These are phyloP conservation scores for Penicillium manginii DNA, from an alignment of 495 filamentous ascomycete genomes.

Conservation along the genomic window DNA sequence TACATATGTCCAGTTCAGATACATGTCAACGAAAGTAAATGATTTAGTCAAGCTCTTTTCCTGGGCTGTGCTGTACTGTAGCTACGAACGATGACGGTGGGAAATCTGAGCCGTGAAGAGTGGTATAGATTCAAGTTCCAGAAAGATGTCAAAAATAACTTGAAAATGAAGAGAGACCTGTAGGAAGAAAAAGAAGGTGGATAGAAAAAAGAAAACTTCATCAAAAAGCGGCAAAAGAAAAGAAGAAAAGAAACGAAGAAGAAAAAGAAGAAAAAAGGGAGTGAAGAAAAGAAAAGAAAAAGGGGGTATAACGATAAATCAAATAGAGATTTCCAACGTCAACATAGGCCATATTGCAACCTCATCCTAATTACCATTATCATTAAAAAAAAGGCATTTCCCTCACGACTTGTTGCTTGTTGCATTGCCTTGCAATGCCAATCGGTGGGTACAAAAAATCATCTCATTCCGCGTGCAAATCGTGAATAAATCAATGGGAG, in stretches of 20 bases:
- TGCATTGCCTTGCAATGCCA: slow-evolving; percentile 1
- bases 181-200: too few relatives aligned
- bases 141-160: too few relatives aligned
- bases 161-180: too few relatives aligned
- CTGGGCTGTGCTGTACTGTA: too few relatives aligned
- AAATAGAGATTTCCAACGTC: slow-evolving; percentile 15
- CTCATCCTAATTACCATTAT: slow-evolving; percentile 44
- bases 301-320: slow-evolving; percentile 38
- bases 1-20: too few relatives aligned
- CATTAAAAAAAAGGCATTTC: slow-evolving; percentile 33
- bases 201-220: too few relatives aligned
- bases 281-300: slow-evolving; percentile 7
- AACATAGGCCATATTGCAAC: slow-evolving; percentile 14
- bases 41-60: too few relatives aligned
- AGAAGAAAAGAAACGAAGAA: slow-evolving; percentile 6
- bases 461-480: slow-evolving; percentile 37
- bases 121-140: too few relatives aligned
- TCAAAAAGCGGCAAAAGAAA: slow-evolving; percentile 5
- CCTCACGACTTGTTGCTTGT: slow-evolving; percentile 27
- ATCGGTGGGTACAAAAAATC: slow-evolving; percentile 13
- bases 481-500: slow-evolving; percentile 22
- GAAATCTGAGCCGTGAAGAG: too few relatives aligned
- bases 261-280: slow-evolving; percentile 4
- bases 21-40: too few relatives aligned
- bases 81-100: too few relatives aligned